Conservation (phyloP, 208 protist genomes). For the Tritrichomonas musculus region DNA sequence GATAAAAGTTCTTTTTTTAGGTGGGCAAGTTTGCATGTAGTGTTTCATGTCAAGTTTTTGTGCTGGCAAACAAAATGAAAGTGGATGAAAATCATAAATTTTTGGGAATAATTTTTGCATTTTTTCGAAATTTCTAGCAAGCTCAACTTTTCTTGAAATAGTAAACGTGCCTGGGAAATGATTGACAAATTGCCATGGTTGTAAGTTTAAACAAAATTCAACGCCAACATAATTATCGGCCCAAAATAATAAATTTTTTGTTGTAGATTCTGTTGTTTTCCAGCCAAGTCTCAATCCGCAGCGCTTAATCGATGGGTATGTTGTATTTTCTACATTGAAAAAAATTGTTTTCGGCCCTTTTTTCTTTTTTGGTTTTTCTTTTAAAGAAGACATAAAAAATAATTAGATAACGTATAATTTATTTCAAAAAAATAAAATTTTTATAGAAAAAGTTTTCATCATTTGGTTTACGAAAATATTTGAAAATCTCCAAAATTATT, state of each 20-base stretch:
- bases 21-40: background rate
- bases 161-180: background rate
- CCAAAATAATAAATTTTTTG: constrained; percentile 12
- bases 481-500: too few species aligned
- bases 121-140: background rate
- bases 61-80: background rate
- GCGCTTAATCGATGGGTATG: background rate
- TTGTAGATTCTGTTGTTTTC: background rate
- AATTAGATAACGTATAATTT: too few species aligned
- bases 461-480: too few species aligned
- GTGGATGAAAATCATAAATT: constrained; percentile 25
- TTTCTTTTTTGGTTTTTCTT: background rate
- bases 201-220: background rate
- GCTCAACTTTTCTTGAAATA: constrained; percentile 2
- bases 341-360: background rate
- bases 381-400: too few species aligned
- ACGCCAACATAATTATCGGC: background rate
- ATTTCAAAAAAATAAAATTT: too few species aligned
- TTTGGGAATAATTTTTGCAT: constrained; percentile 35
- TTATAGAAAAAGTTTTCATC: too few species aligned
- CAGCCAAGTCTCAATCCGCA: background rate
- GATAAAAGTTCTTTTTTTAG: background rate
- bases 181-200: background rate
- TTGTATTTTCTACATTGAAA: background rate
- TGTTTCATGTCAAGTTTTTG: background rate